phyloP scores from a whole-genome alignment of 2,329 filamentous ascomycete species.

The Bimuria novae-zelandiae region DNA sequence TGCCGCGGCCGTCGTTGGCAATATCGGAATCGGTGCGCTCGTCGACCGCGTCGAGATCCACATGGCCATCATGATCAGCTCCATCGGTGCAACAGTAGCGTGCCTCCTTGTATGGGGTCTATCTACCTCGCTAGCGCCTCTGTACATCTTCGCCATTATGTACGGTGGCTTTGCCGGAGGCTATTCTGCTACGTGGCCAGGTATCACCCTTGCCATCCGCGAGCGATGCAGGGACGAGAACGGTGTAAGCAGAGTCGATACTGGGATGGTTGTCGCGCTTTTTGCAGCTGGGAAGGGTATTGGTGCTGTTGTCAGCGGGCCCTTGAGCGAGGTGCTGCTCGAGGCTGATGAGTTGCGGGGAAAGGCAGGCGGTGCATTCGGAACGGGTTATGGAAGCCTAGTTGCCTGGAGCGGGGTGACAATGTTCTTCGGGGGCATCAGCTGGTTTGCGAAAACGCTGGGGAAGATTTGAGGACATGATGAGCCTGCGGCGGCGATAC shows the following conservation, averaged over 20 bases:
- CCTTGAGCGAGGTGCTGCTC: not conserved
- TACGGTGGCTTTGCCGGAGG: not conserved
- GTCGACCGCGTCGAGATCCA: constrained; percentile 50
- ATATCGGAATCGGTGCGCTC: constrained; percentile 39
- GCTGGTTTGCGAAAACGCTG: not conserved
- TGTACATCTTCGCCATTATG: not conserved
- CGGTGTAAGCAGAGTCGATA: not conserved
- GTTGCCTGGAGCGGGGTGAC: not conserved
- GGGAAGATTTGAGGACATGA: not conserved
- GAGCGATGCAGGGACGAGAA: not conserved
- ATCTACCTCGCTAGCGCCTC: not conserved
- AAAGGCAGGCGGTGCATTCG: not conserved
- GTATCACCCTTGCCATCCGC: not conserved
- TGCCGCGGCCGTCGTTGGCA: constrained; percentile 37
- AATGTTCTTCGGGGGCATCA: constrained; percentile 1
- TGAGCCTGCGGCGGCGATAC: not conserved
- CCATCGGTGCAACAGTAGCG: not conserved
- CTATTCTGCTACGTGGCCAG: not conserved
- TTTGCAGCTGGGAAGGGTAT: not conserved
- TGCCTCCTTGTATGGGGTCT: not conserved
- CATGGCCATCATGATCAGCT: constrained; percentile 43
- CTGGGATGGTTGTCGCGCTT: not conserved
- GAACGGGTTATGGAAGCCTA: not conserved
- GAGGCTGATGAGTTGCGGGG: not conserved
- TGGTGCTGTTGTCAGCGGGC: not conserved